Evolutionary conservation across 495 filamentous ascomycete genomes (phyloP).

Genomic region (Penicillium maclennaniae): DNA sequence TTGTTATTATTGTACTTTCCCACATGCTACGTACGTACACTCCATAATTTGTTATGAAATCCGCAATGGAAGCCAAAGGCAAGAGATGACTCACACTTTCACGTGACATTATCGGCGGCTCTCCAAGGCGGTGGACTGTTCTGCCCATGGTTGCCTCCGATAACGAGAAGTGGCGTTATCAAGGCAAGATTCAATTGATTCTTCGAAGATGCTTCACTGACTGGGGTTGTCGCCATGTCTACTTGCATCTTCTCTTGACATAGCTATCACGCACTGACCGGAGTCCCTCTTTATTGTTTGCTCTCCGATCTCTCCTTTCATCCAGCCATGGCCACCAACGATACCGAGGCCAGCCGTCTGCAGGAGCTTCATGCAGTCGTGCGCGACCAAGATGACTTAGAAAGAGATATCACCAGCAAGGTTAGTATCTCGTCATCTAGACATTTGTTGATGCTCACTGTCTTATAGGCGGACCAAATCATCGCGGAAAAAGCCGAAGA

Average conservation of each 20-base stretch:
- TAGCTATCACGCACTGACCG: not conserved
- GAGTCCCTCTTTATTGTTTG: not conserved
- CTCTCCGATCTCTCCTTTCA: slow-evolving; percentile 4
- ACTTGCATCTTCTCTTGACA: not conserved
- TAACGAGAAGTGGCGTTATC: not conserved
- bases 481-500: slow-evolving; percentile 82
- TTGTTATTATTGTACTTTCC: not conserved
- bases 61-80: not conserved
- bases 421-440: slow-evolving; percentile 16
- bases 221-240: slow-evolving; percentile 8
- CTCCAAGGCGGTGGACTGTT: slow-evolving; percentile 1
- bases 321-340: slow-evolving; percentile 8
- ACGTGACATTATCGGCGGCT: not conserved
- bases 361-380: slow-evolving; percentile 66
- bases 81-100: not conserved
- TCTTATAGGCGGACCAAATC: slow-evolving; percentile 64
- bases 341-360: slow-evolving; percentile 58
- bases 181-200: slow-evolving; percentile 1
- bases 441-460: slow-evolving; percentile 4
- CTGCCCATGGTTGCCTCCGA: slow-evolving; percentile 4
- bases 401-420: slow-evolving; percentile 64
- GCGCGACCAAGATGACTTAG: slow-evolving; percentile 80
- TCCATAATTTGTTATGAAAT: not conserved
- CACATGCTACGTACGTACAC: no score
- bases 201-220: not conserved